Conservation (phyloP, 108 stramenopile genomes). For the Epithemia pelagica region DNA sequence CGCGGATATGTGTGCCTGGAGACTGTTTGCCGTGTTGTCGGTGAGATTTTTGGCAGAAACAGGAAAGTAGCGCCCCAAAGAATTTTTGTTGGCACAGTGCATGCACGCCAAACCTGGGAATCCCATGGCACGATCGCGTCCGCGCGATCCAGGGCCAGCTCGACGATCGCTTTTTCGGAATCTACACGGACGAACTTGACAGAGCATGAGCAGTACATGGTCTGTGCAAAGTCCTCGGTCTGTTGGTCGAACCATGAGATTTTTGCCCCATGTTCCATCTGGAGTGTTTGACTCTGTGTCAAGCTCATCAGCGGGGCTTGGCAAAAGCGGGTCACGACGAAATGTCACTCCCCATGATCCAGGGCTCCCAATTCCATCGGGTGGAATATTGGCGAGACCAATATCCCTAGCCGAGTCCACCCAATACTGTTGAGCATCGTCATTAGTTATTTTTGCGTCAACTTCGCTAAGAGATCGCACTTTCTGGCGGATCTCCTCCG, state of each 20-base stretch:
- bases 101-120: constrained; percentile 57
- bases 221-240: constrained; percentile 66
- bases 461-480: constrained; percentile 58
- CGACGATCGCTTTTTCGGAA: constrained; percentile 68
- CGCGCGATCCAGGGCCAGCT: constrained; percentile 49
- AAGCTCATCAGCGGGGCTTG: constrained; percentile 73
- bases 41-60: constrained; percentile 74
- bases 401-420: constrained; percentile 68
- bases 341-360: constrained; percentile 54
- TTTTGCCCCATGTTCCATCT: constrained; percentile 19
- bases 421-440: constrained; percentile 67
- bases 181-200: constrained; percentile 71
- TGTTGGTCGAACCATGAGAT: constrained; percentile 36
- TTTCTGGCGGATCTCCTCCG: constrained; percentile 51
- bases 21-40: constrained; percentile 69
- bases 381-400: constrained; percentile 44
- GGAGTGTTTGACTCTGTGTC: constrained; percentile 35
- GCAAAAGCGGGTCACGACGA: constrained; percentile 51
- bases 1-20: constrained; percentile 46
- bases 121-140: constrained; percentile 56
- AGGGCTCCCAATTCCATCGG: constrained; percentile 17
- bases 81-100: constrained; percentile 37
- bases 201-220: constrained; percentile 59
- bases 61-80: constrained; percentile 69
- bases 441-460: constrained; percentile 49